These are phyloP conservation scores for Teratosphaeria zuluensis DNA, from an alignment of 2,329 filamentous ascomycete genomes.

Conservation along the genomic window DNA sequence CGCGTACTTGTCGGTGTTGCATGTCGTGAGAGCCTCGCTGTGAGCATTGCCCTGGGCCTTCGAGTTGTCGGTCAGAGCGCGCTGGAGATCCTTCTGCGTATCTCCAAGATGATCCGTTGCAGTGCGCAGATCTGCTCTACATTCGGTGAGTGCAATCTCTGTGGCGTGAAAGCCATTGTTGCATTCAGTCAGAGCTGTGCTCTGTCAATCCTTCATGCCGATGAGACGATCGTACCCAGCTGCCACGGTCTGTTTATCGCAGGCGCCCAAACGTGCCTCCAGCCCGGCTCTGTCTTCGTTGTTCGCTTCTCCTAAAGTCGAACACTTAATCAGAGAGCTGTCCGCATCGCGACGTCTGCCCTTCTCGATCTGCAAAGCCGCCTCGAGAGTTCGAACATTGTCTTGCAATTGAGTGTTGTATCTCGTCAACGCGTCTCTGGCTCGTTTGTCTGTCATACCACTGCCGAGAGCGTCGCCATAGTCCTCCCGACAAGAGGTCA, in stretches of 20 bases:
- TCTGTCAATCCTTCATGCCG: neutral
- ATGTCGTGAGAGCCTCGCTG: no score
- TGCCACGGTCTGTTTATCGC: neutral
- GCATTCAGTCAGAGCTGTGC: neutral
- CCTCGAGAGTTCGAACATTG: neutral
- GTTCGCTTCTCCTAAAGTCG: neutral
- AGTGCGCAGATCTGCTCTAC: no score
- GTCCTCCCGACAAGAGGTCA: no score
- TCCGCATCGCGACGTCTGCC: neutral
- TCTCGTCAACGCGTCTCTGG: neutral
- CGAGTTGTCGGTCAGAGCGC: no score
- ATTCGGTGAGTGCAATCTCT: no score
- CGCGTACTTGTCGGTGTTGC: no score
- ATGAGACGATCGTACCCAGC: neutral
- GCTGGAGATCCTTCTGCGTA: no score
- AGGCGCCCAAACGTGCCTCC: neutral
- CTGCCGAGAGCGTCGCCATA: neutral
- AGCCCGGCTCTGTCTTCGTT: neutral
- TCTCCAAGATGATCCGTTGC: no score
- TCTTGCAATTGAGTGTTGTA: neutral
- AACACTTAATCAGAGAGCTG: neutral
- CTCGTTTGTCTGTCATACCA: neutral
- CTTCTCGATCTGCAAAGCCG: neutral
- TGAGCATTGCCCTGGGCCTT: no score
- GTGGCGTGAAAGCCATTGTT: no score